A percentile compares a stretch with the other conserved stretches of the same genome.
Conservation (phyloP, 768 basidiomycete species). For the Peribolospora baueri region DNA sequence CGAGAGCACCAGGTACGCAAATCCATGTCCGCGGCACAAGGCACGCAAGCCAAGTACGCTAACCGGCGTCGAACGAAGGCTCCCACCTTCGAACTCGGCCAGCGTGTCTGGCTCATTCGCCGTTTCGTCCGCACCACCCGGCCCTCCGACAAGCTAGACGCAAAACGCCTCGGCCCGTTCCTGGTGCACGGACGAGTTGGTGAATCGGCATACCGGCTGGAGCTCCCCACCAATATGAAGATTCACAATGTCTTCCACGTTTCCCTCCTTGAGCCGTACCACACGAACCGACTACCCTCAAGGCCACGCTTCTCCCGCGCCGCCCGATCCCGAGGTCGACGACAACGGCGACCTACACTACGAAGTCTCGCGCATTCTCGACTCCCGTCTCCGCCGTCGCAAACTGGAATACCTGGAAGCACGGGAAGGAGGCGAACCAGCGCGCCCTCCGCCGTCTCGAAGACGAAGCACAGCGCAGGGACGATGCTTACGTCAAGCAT, state of each 20-base stretch:
- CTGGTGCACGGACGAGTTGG: not conserved
- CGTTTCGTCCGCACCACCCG: not conserved
- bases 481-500: too few relatives aligned
- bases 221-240: conserved; percentile 18
- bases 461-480: too few relatives aligned
- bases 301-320: conserved; percentile 7
- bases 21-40: not conserved
- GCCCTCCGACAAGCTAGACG: not conserved
- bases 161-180: not conserved
- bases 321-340: not conserved
- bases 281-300: too few relatives aligned
- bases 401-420: too few relatives aligned
- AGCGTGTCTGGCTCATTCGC: not conserved
- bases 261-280: conserved; percentile 12
- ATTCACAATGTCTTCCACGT: conserved; percentile 24
- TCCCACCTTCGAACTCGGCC: not conserved
- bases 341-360: not conserved
- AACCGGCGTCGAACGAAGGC: not conserved
- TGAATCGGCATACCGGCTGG: conserved; percentile 15
- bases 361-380: not conserved
- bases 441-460: too few relatives aligned
- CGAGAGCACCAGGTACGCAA: not conserved
- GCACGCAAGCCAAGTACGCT: not conserved
- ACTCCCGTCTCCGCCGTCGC: not conserved
- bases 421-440: too few relatives aligned